Conservation (phyloP, 2,329 filamentous ascomycete genomes). For the Aspergillus sp. region DNA sequence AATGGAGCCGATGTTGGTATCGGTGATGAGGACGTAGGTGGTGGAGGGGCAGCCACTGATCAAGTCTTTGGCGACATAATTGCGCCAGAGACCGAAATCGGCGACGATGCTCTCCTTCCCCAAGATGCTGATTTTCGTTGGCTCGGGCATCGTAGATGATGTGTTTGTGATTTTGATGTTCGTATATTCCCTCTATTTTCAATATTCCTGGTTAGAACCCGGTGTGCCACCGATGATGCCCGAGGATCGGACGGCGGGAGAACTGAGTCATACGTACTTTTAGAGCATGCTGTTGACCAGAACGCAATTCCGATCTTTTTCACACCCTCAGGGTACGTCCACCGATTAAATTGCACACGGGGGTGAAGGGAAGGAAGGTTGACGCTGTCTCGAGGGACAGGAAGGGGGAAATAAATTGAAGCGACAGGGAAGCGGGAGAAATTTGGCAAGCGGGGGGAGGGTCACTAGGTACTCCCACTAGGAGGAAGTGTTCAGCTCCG, state of each 20-base stretch:
- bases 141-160: conserved; percentile 33
- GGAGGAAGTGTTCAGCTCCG: background rate
- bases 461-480: background rate
- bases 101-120: conserved; percentile 88
- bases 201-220: background rate
- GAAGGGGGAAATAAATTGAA: background rate
- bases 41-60: conserved; percentile 74
- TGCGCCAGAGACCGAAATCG: conserved; percentile 85
- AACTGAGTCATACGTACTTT: background rate
- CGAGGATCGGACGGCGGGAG: background rate
- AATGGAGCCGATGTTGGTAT: conserved; percentile 80
- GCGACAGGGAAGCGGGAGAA: background rate
- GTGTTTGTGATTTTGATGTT: background rate
- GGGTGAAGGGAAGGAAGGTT: conserved; percentile 2
- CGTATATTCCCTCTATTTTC: background rate
- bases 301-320: background rate
- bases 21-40: conserved; percentile 94
- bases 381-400: background rate
- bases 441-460: conserved; percentile 1
- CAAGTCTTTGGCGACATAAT: conserved; percentile 77
- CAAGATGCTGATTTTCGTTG: conserved; percentile 72
- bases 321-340: background rate
- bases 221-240: background rate
- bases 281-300: background rate
- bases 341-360: background rate